These are phyloP conservation scores for Exophiala xenobiotica DNA, from an alignment of 2,329 filamentous ascomycete species.

Conservation along the genomic window DNA sequence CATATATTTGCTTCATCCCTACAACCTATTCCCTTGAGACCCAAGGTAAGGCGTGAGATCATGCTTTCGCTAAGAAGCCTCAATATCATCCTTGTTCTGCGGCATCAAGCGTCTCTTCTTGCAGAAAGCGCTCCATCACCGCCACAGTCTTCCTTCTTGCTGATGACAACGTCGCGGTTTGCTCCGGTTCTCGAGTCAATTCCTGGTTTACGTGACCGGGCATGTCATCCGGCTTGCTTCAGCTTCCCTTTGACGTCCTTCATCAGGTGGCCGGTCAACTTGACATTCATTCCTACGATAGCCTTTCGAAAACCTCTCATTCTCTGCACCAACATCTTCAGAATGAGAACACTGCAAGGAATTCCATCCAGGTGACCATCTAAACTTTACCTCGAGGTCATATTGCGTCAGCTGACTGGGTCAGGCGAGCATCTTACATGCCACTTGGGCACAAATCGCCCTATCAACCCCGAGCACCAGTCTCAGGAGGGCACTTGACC, in stretches of 20 bases:
- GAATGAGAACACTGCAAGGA: constrained; percentile 58
- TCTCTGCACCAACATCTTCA: constrained; percentile 53
- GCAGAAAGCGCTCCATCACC: neutral
- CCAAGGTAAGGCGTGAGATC: too few species aligned
- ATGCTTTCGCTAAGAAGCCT: too few species aligned
- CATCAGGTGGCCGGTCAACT: constrained; percentile 57
- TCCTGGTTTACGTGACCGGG: constrained; percentile 7
- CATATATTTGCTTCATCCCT: too few species aligned
- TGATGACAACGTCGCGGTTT: neutral
- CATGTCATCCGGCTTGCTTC: constrained; percentile 37
- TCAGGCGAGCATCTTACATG: constrained; percentile 41
- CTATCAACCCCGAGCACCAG: constrained; percentile 49
- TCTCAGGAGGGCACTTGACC: constrained; percentile 53
- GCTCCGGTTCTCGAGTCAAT: neutral
- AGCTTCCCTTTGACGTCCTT: constrained; percentile 65
- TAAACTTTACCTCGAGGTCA: neutral
- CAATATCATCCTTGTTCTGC: too few species aligned
- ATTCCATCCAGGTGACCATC: constrained; percentile 56
- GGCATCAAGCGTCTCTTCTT: too few species aligned
- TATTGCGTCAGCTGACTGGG: constrained; percentile 23
- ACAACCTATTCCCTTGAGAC: too few species aligned
- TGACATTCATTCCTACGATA: constrained; percentile 58
- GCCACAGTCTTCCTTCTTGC: neutral
- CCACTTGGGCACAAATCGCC: constrained; percentile 37
- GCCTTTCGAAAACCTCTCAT: constrained; percentile 55